These are phyloP conservation scores for Suillus americanus DNA, from an alignment of 768 basidiomycete genomes.

Conservation along the genomic window DNA sequence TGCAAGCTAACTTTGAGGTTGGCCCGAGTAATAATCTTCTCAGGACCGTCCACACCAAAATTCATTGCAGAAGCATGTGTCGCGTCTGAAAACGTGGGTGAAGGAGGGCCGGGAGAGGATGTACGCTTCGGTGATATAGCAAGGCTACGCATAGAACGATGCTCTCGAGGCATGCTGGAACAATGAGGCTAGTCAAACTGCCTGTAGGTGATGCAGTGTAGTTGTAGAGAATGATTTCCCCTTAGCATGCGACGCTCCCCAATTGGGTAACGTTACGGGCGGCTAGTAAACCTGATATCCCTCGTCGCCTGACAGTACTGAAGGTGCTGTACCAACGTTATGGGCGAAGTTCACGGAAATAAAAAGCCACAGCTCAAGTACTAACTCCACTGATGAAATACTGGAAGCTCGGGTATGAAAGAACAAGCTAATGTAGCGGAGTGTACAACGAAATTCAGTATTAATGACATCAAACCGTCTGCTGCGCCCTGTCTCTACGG, in stretches of 20 bases:
- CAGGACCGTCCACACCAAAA: slow-evolving; percentile 71
- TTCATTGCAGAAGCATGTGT: slow-evolving; percentile 79
- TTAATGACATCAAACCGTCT: neutral
- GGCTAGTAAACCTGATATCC: neutral
- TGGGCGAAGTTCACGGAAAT: neutral
- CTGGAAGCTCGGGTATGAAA: neutral
- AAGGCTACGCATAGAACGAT: slow-evolving; percentile 58
- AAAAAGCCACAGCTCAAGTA: neutral
- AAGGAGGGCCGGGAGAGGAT: slow-evolving; percentile 62
- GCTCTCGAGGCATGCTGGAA: slow-evolving; percentile 44
- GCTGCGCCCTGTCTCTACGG: neutral
- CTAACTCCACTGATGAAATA: neutral
- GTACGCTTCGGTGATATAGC: slow-evolving; percentile 46
- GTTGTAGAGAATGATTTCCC: slow-evolving; percentile 3
- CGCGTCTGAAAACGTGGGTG: slow-evolving; percentile 81
- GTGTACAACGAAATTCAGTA: slow-evolving; percentile 1
- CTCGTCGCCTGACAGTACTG: neutral
- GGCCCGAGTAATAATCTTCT: slow-evolving; percentile 79
- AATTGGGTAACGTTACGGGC: slow-evolving; percentile 11
- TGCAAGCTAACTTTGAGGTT: slow-evolving; percentile 78
- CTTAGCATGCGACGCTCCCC: slow-evolving; percentile 10
- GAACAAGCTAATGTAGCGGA: neutral
- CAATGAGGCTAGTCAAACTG: slow-evolving; percentile 16
- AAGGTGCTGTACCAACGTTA: neutral
- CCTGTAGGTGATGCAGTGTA: slow-evolving; percentile 13